Evolutionary conservation across 2,329 filamentous ascomycete species (phyloP).

Genomic region (Fusarium sarcochroum): DNA sequence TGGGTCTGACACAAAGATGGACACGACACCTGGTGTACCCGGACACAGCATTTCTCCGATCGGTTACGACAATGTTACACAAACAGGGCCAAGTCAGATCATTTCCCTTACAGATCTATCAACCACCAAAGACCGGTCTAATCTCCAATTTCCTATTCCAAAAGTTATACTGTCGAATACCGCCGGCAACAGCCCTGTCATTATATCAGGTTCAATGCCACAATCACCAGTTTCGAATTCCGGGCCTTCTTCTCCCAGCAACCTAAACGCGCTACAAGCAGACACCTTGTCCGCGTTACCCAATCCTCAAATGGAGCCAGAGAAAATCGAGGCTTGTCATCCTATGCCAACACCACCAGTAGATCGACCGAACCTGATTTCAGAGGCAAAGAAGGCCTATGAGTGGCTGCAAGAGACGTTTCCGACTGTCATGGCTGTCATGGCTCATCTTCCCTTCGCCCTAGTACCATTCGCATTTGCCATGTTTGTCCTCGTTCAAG

Average conservation of each 20-base stretch:
- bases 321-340: neutral
- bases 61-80: neutral
- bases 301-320: conserved; percentile 4
- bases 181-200: conserved; percentile 13
- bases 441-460: conserved; percentile 75
- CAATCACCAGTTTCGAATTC: neutral
- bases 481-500: conserved; percentile 83
- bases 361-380: conserved; percentile 64
- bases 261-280: neutral
- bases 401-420: conserved; percentile 79
- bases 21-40: neutral
- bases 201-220: conserved; percentile 7
- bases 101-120: conserved; percentile 2
- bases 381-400: conserved; percentile 61
- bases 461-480: conserved; percentile 79
- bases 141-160: neutral
- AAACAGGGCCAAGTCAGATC: neutral
- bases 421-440: conserved; percentile 75
- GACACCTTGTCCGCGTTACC: neutral
- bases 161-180: conserved; percentile 14
- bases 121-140: rapidly evolving
- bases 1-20: neutral
- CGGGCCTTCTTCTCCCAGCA: neutral
- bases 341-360: neutral
- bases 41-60: neutral